Percentiles rank a stretch among this genome's conserved stretches.
phyloP scores from a whole-genome alignment of 139 green algal genomes.

The Chlamydomonas asymmetrica region DNA sequence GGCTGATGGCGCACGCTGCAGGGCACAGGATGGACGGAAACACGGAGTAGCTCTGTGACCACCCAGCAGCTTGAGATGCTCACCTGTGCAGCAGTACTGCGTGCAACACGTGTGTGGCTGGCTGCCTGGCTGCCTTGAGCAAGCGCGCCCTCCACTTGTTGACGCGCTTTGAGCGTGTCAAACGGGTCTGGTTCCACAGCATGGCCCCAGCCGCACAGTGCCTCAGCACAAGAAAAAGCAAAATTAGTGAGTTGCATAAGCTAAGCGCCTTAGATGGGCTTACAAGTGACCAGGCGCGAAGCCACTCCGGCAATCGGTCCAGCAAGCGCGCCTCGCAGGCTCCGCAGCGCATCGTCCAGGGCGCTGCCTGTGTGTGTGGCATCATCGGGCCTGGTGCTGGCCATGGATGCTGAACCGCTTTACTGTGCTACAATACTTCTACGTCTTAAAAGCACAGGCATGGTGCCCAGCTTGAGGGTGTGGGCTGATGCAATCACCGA shows the following conservation, averaged over 20 bases:
- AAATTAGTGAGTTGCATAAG: not conserved
- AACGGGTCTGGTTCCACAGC: slow-evolving; percentile 45
- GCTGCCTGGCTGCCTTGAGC: not conserved
- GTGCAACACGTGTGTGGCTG: not conserved
- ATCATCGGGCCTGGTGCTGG: too few species aligned
- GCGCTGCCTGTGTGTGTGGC: too few species aligned
- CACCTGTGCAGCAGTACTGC: not conserved
- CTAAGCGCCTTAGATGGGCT: not conserved
- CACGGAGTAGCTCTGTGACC: not conserved
- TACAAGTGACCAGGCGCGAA: slow-evolving; percentile 40
- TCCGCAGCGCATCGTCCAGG: too few species aligned
- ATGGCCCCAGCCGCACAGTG: not conserved
- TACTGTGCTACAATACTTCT: too few species aligned
- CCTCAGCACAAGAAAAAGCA: not conserved
- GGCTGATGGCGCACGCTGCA: not conserved
- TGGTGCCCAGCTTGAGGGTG: too few species aligned
- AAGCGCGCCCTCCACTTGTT: slow-evolving; percentile 62
- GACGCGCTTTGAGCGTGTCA: slow-evolving; percentile 76
- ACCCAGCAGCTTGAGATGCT: not conserved
- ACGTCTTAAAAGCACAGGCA: too few species aligned
- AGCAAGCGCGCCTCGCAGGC: slow-evolving; percentile 14
- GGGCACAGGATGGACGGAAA: not conserved
- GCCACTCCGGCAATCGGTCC: slow-evolving; percentile 37
- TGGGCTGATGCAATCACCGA: too few species aligned
- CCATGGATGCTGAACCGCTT: too few species aligned